Percentiles rank a stretch among this genome's conserved stretches.
These are phyloP conservation scores for Westerdykella aurantiaca DNA, from an alignment of 2,329 filamentous ascomycete genomes.

Conservation along the genomic window DNA sequence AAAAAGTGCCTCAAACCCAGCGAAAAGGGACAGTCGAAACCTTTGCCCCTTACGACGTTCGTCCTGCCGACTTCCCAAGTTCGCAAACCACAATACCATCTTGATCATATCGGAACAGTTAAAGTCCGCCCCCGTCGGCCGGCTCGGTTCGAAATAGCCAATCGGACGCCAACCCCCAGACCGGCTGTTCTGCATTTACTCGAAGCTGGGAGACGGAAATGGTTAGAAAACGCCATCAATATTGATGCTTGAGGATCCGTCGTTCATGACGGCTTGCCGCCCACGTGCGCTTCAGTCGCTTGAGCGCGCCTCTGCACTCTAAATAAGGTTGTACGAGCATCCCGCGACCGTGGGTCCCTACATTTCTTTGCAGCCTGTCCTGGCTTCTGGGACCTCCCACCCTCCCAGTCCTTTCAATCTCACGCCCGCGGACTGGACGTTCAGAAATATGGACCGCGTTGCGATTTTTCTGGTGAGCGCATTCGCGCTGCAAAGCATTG, in stretches of 20 bases:
- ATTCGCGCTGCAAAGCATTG: neutral
- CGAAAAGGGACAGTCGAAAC: too few species aligned
- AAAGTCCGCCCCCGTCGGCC: too few species aligned
- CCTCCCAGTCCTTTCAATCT: neutral
- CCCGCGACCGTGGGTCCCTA: neutral
- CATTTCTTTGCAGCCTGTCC: neutral
- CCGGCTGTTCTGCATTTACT: neutral
- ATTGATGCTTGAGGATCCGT: neutral
- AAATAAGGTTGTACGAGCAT: neutral
- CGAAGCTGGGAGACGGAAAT: neutral
- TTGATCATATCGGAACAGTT: too few species aligned
- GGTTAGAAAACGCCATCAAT: neutral
- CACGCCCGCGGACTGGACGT: neutral
- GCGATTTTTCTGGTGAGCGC: neutral
- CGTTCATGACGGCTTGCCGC: neutral
- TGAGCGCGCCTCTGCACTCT: neutral
- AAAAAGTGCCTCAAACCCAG: too few species aligned
- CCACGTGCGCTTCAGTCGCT: neutral
- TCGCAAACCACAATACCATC: too few species aligned
- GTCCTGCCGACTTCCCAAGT: too few species aligned
- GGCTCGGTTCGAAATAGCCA: too few species aligned
- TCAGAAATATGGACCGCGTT: neutral
- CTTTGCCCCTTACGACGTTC: too few species aligned
- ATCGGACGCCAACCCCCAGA: neutral
- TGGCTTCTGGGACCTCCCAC: neutral